Percentiles rank a stretch among this genome's conserved stretches.
These are phyloP conservation scores for Gomphus bonarii DNA, from an alignment of 1,284 basidiomycete species.

Conservation along the genomic window DNA sequence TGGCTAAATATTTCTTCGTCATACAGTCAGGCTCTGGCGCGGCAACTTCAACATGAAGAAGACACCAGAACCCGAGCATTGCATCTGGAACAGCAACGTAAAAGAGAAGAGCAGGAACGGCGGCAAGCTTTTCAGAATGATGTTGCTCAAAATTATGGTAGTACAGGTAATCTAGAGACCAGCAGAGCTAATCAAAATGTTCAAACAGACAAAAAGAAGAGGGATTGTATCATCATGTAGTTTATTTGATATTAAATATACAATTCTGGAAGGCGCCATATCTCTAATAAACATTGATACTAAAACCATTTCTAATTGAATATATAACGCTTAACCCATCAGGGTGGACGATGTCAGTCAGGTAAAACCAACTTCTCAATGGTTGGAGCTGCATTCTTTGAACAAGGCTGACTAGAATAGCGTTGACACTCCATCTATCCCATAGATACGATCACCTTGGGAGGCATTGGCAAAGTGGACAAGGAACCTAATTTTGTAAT, in stretches of 20 bases:
- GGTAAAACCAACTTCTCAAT: too few relatives aligned
- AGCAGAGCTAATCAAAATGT: not conserved
- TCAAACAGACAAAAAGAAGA: conserved; percentile 32
- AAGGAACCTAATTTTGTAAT: too few relatives aligned
- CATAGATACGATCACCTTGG: too few relatives aligned
- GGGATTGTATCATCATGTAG: conserved; percentile 58
- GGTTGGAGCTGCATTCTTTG: too few relatives aligned
- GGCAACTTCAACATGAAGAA: conserved; percentile 65
- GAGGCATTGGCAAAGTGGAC: too few relatives aligned
- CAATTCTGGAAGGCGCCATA: not conserved
- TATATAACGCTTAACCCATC: too few relatives aligned
- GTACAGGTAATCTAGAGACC: conserved; percentile 5
- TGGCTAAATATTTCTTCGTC: not conserved
- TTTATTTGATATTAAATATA: not conserved
- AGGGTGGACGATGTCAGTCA: too few relatives aligned
- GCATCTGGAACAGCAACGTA: conserved; percentile 27
- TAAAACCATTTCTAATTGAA: too few relatives aligned
- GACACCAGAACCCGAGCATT: conserved; percentile 38
- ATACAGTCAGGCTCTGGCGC: conserved; percentile 50
- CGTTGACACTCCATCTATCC: too few relatives aligned
- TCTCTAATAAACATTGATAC: too few relatives aligned
- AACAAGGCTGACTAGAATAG: too few relatives aligned
- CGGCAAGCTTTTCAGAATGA: conserved; percentile 13
- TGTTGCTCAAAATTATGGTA: conserved; percentile 9
- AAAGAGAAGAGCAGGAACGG: conserved; percentile 18